phyloP scores from a whole-genome alignment of 1,284 basidiomycete genomes.

The Malassezia arunalokei region DNA sequence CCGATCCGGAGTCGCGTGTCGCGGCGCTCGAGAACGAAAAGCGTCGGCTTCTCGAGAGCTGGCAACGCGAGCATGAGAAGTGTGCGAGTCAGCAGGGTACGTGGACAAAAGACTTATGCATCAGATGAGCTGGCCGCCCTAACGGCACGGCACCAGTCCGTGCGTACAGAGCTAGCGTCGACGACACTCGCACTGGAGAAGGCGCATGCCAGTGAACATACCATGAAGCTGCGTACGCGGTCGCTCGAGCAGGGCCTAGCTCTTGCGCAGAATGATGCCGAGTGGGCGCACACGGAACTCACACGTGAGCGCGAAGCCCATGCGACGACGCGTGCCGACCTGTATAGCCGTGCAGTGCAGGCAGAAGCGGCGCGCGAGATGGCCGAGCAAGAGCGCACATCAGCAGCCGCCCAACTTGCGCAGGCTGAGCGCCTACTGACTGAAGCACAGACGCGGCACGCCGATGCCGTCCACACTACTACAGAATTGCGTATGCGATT shows the following conservation, averaged over 20 bases:
- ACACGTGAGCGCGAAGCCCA: conserved; percentile 23
- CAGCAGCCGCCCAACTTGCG: conserved; percentile 57
- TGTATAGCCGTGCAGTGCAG: conserved; percentile 49
- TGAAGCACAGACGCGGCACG: conserved; percentile 57
- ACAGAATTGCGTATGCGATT: conserved; percentile 61
- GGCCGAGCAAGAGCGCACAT: conserved; percentile 55
- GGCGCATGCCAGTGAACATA: conserved; percentile 28
- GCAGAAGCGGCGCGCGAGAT: conserved; percentile 63
- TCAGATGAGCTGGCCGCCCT: conserved; percentile 30
- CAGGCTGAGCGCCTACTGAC: conserved; percentile 60
- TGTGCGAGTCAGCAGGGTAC: conserved; percentile 23
- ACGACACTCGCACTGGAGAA: conserved; percentile 30
- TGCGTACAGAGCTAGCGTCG: conserved; percentile 28
- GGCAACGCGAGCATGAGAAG: conserved; percentile 37
- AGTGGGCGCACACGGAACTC: conserved; percentile 50
- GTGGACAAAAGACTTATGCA: background rate
- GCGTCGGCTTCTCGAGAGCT: conserved; percentile 33
- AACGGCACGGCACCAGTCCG: conserved; percentile 21
- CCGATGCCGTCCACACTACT: conserved; percentile 58
- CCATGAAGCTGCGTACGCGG: conserved; percentile 58
- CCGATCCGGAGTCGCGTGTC: conserved; percentile 14
- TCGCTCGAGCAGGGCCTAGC: conserved; percentile 64
- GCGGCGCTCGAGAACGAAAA: conserved; percentile 35
- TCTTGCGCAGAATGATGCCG: conserved; percentile 59
- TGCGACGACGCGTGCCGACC: conserved; percentile 53